phyloP scores from a whole-genome alignment of 768 basidiomycete genomes.

The Termitomyces bulborhizus region DNA sequence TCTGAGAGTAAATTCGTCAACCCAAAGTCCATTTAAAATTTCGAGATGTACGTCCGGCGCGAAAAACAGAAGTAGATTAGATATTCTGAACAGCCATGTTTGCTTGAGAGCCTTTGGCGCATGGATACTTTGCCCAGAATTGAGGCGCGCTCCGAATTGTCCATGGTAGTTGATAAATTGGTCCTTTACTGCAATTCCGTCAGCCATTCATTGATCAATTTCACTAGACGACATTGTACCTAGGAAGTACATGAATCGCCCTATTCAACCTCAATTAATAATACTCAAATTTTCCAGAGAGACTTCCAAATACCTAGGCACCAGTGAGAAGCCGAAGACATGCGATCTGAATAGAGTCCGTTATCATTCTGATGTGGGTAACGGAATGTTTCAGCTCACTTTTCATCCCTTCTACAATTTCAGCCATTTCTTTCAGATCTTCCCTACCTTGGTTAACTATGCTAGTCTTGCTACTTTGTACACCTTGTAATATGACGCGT shows the following conservation, averaged over 20 bases:
- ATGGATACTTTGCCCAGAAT: slow-evolving; percentile 25
- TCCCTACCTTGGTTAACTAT: slow-evolving; percentile 1
- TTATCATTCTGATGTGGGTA: not conserved
- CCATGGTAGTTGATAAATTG: slow-evolving; percentile 37
- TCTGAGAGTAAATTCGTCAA: slow-evolving; percentile 33
- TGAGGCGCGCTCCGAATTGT: slow-evolving; percentile 35
- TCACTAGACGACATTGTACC: not conserved
- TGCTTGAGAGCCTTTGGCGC: slow-evolving; percentile 11
- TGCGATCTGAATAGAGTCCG: not conserved
- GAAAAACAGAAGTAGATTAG: slow-evolving; percentile 38
- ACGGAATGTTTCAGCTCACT: not conserved
- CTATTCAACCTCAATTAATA: not conserved
- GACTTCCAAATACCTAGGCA: not conserved
- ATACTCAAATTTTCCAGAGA: not conserved
- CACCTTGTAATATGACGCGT: not conserved
- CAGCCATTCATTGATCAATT: not conserved
- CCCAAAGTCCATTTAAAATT: slow-evolving; percentile 37
- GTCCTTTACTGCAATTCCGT: slow-evolving; percentile 5
- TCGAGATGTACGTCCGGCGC: slow-evolving; percentile 36
- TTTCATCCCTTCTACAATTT: slow-evolving; percentile 4
- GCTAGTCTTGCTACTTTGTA: not conserved
- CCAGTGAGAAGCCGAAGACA: not conserved
- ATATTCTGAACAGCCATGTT: slow-evolving; percentile 26
- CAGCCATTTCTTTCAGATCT: slow-evolving; percentile 4
- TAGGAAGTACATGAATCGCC: slow-evolving; percentile 11